phyloP scores from a whole-genome alignment of 148 eudicot genomes.

The Cornus controversa region DNA sequence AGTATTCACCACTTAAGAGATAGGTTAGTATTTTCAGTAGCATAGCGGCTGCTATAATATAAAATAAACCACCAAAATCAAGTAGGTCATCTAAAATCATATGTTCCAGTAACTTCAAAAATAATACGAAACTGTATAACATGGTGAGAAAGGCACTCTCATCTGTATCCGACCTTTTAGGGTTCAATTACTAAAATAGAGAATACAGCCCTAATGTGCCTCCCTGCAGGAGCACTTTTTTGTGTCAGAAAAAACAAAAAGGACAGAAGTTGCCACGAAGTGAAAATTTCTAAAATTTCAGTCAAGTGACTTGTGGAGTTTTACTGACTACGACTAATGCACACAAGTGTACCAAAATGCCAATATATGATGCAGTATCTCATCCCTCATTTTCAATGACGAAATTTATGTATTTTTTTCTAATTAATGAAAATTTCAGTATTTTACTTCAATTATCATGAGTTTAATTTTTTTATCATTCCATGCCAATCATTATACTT shows the following conservation, averaged over 20 bases:
- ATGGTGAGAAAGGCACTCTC: neutral
- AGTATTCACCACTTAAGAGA: neutral
- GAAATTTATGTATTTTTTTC: no score
- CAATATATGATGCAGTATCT: no score
- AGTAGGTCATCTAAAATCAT: slow-evolving; percentile 2
- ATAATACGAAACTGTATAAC: neutral
- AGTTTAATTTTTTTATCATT: no score
- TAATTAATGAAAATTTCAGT: no score
- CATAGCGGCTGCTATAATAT: no score
- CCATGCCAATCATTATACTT: no score
- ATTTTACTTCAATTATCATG: no score
- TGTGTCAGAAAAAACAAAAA: neutral
- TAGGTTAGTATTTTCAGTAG: neutral
- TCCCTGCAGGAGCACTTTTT: neutral
- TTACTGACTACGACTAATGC: neutral
- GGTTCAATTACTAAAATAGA: neutral
- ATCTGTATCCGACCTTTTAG: neutral
- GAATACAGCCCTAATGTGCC: neutral
- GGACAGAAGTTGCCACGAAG: neutral
- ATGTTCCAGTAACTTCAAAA: neutral
- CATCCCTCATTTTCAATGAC: no score
- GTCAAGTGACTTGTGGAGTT: neutral
- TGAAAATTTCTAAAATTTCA: neutral
- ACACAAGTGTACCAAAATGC: no score
- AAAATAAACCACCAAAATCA: neutral